phyloP scores from a whole-genome alignment of 1,139 yeast species.

The Kodamaea arcana region DNA sequence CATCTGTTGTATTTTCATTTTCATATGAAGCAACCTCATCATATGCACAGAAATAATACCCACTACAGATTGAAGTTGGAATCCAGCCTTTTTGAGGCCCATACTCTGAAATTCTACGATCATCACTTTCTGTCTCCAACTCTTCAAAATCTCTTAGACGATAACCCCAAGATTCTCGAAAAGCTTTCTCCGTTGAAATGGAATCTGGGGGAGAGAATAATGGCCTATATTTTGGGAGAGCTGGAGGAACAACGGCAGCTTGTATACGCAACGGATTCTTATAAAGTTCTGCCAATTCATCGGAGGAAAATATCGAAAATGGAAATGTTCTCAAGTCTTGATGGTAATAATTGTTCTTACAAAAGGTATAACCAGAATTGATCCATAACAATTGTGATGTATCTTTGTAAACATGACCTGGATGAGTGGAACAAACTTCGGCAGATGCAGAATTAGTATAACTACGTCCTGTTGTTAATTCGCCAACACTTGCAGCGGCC shows the following conservation, averaged over 20 bases:
- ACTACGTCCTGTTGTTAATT: slow-evolving; percentile 13
- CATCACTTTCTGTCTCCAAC: slow-evolving; percentile 8
- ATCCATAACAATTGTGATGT: slow-evolving; percentile 56
- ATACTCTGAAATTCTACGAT: slow-evolving; percentile 12
- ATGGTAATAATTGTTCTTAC: slow-evolving; percentile 47
- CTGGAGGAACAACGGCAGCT: slow-evolving; percentile 58
- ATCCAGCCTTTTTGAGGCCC: slow-evolving; percentile 59
- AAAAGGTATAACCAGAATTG: slow-evolving; percentile 61
- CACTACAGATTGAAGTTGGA: slow-evolving; percentile 47
- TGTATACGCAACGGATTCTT: slow-evolving; percentile 43
- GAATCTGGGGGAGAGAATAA: slow-evolving; percentile 33
- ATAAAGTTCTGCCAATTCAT: slow-evolving; percentile 32
- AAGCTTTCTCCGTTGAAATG: slow-evolving; percentile 15
- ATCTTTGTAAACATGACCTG: slow-evolving; percentile 52
- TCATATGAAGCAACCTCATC: slow-evolving; percentile 42
- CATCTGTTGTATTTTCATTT: slow-evolving; percentile 10
- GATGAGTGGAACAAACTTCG: slow-evolving; percentile 65
- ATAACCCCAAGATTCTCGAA: slow-evolving; percentile 22
- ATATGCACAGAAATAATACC: slow-evolving; percentile 61
- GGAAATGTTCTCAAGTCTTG: slow-evolving; percentile 31
- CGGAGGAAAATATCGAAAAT: slow-evolving; percentile 21
- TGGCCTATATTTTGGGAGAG: slow-evolving; percentile 30
- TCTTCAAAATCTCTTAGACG: slow-evolving; percentile 37
- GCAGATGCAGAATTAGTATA: slow-evolving; percentile 32
- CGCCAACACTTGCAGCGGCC: slow-evolving; percentile 48